Base-by-base conservation (phyloP, 2,329 filamentous ascomycete genomes). In the Colletotrichum nymphaeae region DNA sequence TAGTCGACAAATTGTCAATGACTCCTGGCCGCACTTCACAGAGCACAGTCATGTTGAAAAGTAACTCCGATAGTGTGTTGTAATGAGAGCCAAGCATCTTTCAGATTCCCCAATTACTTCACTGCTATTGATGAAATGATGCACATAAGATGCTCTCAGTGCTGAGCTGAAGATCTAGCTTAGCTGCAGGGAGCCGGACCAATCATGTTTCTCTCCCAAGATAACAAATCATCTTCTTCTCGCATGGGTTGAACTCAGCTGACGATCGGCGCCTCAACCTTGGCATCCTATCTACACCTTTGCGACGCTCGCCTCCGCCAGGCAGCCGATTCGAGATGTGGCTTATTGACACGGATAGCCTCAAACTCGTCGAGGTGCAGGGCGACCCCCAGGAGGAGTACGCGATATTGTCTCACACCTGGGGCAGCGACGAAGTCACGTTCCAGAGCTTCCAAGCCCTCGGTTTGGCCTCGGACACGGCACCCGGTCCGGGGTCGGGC, bases 381-480 rank as follows among this genome's bases (percentile, higher is more conserved):
- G 75, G 75, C 24, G 76, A 76, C 49, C 63, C 68, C 1, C 75
- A 19, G 24, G 67, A 37, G 11, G 53, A 52, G 1, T 84, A 83
- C 59, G 81, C 79, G 12, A 83, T 83, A 37, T 76, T 84, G 1
- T 83, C 81, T 4, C 82, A 83, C 60, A 83, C 80, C 0, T 84
- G 82, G 81, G 78, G 76, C 22, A 67, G 76, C 3, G 77, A 79
- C 1, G 80, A 83, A 59, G 76, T 81, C 1, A 72, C 73, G 5
- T 80, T 79, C 58, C 74, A 79, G 8, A 76, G 79, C 26, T 75
- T 76, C 32, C 55, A 73, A 12, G 55, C 67, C 6, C 30, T 66
- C 4, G 46, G n/a, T 8, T n/a, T 22, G n/a, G 52, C 42, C 3
- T 19, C 53, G 5, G 22, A 58, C 11, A 30, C 12, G n/a, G 30